Percentiles rank a stretch among this genome's conserved stretches.
These are phyloP conservation scores for Ophiosphaerella narmari DNA, from an alignment of 2,329 filamentous ascomycete genomes.

Conservation along the genomic window DNA sequence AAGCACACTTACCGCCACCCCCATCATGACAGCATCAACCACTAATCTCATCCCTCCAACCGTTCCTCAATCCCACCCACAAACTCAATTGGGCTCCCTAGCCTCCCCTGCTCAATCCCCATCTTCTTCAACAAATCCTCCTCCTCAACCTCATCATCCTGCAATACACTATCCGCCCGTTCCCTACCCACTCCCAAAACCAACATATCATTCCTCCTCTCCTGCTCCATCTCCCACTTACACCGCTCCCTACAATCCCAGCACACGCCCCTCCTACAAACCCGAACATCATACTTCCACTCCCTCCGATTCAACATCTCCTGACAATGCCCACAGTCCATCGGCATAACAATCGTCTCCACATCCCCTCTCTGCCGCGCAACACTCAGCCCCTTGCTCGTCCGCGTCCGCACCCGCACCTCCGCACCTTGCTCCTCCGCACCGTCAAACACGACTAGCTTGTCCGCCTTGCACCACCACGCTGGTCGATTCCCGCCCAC, in stretches of 20 bases:
- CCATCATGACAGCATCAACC: neutral
- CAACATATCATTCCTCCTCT: neutral
- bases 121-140: slow-evolving; percentile 28
- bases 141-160: slow-evolving; percentile 22
- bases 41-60: slow-evolving; percentile 5
- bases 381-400: slow-evolving; percentile 37
- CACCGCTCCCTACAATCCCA: slow-evolving; percentile 43
- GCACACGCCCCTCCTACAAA: slow-evolving; percentile 40
- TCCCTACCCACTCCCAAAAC: slow-evolving; percentile 17
- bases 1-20: neutral
- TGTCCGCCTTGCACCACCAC: slow-evolving; percentile 45
- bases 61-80: slow-evolving; percentile 28
- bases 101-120: slow-evolving; percentile 21
- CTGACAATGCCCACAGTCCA: slow-evolving; percentile 39
- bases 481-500: slow-evolving; percentile 26
- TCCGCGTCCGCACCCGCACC: slow-evolving; percentile 25
- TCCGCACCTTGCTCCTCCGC: slow-evolving; percentile 17
- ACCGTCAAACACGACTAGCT: slow-evolving; percentile 41
- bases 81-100: slow-evolving; percentile 19
- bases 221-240: slow-evolving; percentile 35
- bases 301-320: slow-evolving; percentile 40
- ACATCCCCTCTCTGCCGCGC: slow-evolving; percentile 33
- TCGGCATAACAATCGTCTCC: slow-evolving; percentile 37
- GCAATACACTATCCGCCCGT: slow-evolving; percentile 38
- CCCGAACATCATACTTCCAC: slow-evolving; percentile 42